These are phyloP conservation scores for Aspergillus novoparasiticus DNA, from an alignment of 2,329 filamentous ascomycete species.

Conservation along the genomic window DNA sequence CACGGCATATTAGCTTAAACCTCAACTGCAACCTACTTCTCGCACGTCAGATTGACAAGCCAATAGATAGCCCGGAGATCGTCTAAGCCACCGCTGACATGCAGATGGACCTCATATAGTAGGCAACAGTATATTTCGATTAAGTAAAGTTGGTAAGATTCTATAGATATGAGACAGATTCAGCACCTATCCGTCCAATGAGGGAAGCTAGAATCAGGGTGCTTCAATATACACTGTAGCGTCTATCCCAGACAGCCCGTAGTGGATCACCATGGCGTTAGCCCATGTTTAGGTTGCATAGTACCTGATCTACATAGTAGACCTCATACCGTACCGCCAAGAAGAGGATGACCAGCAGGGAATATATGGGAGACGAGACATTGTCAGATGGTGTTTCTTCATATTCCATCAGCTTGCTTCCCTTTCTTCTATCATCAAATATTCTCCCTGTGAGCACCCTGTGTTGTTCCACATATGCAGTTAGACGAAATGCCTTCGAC, in stretches of 20 bases:
- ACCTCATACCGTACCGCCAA: neutral
- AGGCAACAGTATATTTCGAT: neutral
- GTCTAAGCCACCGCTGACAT: neutral
- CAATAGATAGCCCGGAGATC: neutral
- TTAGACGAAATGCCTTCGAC: slow-evolving; percentile 65
- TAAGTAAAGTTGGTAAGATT: neutral
- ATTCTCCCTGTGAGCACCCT: slow-evolving; percentile 1
- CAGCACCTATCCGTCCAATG: neutral
- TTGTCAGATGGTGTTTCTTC: neutral
- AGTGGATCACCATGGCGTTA: neutral
- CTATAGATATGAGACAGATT: neutral
- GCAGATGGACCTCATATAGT: neutral
- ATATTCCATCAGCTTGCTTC: slow-evolving; percentile 10
- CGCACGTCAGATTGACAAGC: neutral
- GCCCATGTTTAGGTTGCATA: neutral
- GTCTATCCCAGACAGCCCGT: neutral
- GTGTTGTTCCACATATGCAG: slow-evolving; percentile 10
- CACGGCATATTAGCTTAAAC: neutral
- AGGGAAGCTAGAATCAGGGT: neutral
- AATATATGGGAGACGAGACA: neutral
- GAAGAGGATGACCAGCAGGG: neutral
- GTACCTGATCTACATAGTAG: slow-evolving; percentile 1
- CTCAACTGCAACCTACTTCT: neutral
- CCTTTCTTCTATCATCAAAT: neutral
- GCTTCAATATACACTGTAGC: slow-evolving; percentile 4